Conservation (phyloP, 1,139 yeast genomes). For the Pichia kudriavzevii region DNA sequence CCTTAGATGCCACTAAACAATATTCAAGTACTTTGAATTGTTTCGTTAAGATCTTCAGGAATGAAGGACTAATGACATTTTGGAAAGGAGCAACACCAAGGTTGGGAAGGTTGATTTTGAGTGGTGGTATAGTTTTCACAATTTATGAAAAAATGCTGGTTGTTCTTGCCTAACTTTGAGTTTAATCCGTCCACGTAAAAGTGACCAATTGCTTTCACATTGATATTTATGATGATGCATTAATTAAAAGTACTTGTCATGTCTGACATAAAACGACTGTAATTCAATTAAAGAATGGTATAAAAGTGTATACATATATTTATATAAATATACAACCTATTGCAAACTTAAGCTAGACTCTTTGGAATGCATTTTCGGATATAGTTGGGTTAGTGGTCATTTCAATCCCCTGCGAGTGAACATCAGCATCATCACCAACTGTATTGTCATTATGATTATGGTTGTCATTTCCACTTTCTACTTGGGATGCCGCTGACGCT, state of each 20-base stretch:
- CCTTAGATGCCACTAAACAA: constrained; percentile 66
- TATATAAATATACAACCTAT: no score
- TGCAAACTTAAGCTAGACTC: no score
- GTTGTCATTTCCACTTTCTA: no score
- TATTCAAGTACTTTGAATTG: constrained; percentile 77
- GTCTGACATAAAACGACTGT: no score
- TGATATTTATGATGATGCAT: no score
- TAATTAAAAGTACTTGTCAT: no score
- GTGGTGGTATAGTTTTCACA: constrained; percentile 95
- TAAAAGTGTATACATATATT: no score
- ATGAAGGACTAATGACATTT: constrained; percentile 87
- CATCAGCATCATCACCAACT: background rate
- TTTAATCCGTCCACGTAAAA: no score
- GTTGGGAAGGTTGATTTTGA: constrained; percentile 79
- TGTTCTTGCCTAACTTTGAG: constrained; percentile 17
- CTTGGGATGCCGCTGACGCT: constrained; percentile 18
- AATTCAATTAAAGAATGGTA: no score
- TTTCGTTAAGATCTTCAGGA: constrained; percentile 67
- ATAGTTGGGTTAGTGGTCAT: background rate
- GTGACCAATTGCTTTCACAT: no score
- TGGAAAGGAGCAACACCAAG: constrained; percentile 99
- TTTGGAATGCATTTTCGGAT: no score
- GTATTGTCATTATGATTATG: background rate
- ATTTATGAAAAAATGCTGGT: constrained; percentile 82
- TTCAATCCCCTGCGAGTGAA: background rate